Evolutionary conservation across 2,329 filamentous ascomycete genomes (phyloP).

Genomic region (Talaromyces sp.): DNA sequence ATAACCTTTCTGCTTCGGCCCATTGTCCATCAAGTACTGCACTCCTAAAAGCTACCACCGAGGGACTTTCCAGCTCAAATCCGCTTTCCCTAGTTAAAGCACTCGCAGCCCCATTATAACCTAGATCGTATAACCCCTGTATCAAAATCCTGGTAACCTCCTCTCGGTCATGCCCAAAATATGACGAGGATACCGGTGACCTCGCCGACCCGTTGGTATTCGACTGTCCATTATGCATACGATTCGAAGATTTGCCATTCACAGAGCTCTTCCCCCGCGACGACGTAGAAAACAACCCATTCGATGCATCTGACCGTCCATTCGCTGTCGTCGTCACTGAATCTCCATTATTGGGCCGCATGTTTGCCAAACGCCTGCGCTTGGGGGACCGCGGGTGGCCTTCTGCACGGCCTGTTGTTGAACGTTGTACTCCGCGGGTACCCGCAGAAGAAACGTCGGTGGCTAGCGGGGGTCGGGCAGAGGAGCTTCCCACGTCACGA

Average conservation of each 20-base stretch:
- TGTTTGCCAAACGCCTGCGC: slow-evolving; percentile 60
- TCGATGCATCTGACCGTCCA: slow-evolving; percentile 56
- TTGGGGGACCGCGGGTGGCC: slow-evolving; percentile 48
- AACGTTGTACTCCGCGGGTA: slow-evolving; percentile 25
- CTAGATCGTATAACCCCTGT: slow-evolving; percentile 84
- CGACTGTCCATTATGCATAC: slow-evolving; percentile 34
- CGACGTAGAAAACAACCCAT: slow-evolving; percentile 52
- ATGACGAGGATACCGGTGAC: slow-evolving; percentile 47
- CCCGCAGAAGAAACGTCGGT: slow-evolving; percentile 30
- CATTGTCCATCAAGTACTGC: slow-evolving; percentile 80
- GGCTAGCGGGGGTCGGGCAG: slow-evolving; percentile 27
- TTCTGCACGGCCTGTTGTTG: slow-evolving; percentile 29
- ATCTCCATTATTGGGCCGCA: slow-evolving; percentile 61
- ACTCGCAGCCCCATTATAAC: slow-evolving; percentile 74
- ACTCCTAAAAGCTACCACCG: slow-evolving; percentile 79
- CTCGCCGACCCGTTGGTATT: slow-evolving; percentile 43
- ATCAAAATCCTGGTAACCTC: slow-evolving; percentile 92
- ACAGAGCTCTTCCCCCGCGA: slow-evolving; percentile 49
- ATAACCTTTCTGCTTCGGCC: slow-evolving; percentile 77
- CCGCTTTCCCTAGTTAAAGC: slow-evolving; percentile 78
- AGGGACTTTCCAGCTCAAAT: slow-evolving; percentile 78
- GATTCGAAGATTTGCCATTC: slow-evolving; percentile 54
- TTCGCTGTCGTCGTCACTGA: slow-evolving; percentile 53
- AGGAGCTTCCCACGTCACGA: slow-evolving; percentile 25
- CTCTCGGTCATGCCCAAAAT: slow-evolving; percentile 84